Conservation (phyloP, 768 basidiomycete genomes). For the Hygrophorus russula region DNA sequence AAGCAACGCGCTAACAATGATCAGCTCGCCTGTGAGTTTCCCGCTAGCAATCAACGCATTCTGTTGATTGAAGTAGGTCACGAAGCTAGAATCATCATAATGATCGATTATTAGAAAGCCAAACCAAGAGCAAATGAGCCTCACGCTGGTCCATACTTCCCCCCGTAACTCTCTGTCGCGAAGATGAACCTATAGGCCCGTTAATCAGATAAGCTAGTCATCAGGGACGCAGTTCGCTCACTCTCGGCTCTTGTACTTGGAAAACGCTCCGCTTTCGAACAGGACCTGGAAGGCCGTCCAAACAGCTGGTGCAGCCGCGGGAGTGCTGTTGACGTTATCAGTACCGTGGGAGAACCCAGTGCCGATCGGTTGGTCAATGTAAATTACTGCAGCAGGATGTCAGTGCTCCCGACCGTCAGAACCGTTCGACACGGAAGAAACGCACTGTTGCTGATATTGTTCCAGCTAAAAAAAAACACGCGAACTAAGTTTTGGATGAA, state of each 20-base stretch:
- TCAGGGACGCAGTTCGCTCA: constrained; percentile 15
- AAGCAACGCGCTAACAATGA: constrained; percentile 50
- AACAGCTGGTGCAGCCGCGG: constrained; percentile 42
- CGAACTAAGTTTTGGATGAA: not conserved
- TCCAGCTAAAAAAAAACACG: constrained; percentile 36
- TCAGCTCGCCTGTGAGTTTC: constrained; percentile 32
- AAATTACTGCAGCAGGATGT: constrained; percentile 37
- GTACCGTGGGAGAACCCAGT: constrained; percentile 54
- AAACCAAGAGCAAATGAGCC: no score
- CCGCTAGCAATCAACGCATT: constrained; percentile 39
- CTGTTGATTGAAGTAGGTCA: constrained; percentile 54
- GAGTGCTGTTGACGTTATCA: constrained; percentile 45
- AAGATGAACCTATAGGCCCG: constrained; percentile 38
- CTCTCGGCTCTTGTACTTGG: constrained; percentile 43
- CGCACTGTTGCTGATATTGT: constrained; percentile 55
- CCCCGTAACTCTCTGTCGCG: constrained; percentile 58
- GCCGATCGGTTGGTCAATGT: constrained; percentile 61
- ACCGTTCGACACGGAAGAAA: not conserved
- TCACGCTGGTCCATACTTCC: constrained; percentile 54
- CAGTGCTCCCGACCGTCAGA: not conserved
- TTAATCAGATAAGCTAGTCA: not conserved
- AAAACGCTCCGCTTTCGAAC: constrained; percentile 44
- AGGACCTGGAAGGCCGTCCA: constrained; percentile 57
- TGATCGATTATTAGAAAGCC: no score
- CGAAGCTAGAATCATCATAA: no score